Evolutionary conservation across 1,139 yeast genomes (phyloP).

Genomic region (Magnusiomyces magnusii): DNA sequence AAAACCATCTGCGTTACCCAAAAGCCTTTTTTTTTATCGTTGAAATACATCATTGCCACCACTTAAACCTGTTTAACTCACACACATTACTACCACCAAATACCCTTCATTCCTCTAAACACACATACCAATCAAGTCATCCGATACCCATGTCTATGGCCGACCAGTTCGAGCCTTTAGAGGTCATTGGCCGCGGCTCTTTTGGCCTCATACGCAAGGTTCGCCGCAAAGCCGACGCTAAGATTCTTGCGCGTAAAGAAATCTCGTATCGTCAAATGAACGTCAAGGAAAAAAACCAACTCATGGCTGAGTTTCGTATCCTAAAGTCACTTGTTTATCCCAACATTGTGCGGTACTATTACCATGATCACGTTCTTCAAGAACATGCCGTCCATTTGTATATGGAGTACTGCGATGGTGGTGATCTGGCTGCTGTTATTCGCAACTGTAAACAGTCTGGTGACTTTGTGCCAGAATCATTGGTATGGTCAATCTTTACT

Average conservation of each 20-base stretch:
- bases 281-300: slow-evolving; percentile 76
- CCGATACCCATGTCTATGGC: not conserved
- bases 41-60: not conserved
- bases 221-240: slow-evolving; percentile 38
- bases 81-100: too few species aligned
- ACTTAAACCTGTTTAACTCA: too few species aligned
- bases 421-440: slow-evolving; percentile 76
- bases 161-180: slow-evolving; percentile 61
- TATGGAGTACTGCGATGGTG: slow-evolving; percentile 97
- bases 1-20: not conserved
- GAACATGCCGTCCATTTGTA: slow-evolving; percentile 72
- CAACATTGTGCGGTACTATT: slow-evolving; percentile 83
- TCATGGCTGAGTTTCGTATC: slow-evolving; percentile 84
- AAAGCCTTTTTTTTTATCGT: not conserved
- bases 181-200: slow-evolving; percentile 90
- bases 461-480: slow-evolving; percentile 70
- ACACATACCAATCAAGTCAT: not conserved
- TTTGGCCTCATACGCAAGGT: slow-evolving; percentile 92
- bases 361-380: slow-evolving; percentile 72
- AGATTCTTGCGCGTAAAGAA: slow-evolving; percentile 74
- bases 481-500: slow-evolving; percentile 84
- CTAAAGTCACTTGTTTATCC: slow-evolving; percentile 77
- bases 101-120: too few species aligned
- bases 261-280: slow-evolving; percentile 89
- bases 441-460: slow-evolving; percentile 54